Evolutionary conservation across 1,284 basidiomycete genomes (phyloP), one percentile per base, ranked within the genome.

Genomic region (Rhodotorula glutinis): DNA sequence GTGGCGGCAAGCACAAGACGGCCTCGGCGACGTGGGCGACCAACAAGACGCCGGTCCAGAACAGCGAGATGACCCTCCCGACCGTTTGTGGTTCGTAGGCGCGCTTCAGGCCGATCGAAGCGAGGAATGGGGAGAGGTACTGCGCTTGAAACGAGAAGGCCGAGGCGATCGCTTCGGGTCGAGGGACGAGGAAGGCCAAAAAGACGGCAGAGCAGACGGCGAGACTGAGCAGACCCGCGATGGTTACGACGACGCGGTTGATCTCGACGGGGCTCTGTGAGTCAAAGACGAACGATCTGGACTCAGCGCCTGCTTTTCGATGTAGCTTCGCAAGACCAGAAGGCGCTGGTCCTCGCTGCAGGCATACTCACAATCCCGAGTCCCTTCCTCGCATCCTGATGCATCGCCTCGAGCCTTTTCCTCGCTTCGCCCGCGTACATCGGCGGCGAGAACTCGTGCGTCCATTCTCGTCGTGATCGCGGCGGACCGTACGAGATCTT

Each of bases 371-470:
- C 69, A 4, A 65, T 46, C 17, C 66, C 69, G 13, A 70, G 51
- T 27, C 17, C 33, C 9, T 41, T 23, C 47, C 52, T 46, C 17
- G 69, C 66, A 25, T 64, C 62, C 38, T 52, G 29, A 40, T 70
- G 69, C 66, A 70, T 68, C 46, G 49, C 44, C 52, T 62, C 69
- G 33, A 70, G 41, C 17, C 69, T 33, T 40, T 58, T 64, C 49
- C 69, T 46, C 56, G 69, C 69, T 54, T 70, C 52, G 0, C 69
- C 69, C 3, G 69, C 54, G 7, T 38, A 17, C 65, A 70, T 67
- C 29, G 59, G 59, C 43, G 69, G 69, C 25, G 57, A 30, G 19
- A 65, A 70, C 57, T 40, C 38, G 19, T 33, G 55, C 41, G 29
- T 51, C 51, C 55, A 59, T 27, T 59, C 58, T 13, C 23, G 44